Conservation (phyloP, 2,329 filamentous ascomycete species). For the Colletotrichum coccodes region DNA sequence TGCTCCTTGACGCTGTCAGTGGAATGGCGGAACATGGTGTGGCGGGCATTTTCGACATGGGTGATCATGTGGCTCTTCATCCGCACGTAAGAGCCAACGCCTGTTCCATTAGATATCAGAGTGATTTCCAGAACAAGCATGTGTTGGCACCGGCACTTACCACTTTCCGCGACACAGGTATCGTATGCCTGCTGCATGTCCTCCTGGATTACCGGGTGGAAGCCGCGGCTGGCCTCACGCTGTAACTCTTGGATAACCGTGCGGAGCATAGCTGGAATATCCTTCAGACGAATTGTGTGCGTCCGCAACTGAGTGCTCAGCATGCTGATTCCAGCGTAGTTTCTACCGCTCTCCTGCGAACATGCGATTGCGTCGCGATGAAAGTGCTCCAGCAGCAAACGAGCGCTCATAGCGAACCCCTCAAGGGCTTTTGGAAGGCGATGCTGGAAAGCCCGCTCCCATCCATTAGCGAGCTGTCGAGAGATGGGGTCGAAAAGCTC, state of each 20-base stretch:
- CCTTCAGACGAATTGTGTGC: conserved; percentile 25
- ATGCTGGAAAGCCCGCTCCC: conserved; percentile 41
- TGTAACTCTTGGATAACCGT: conserved; percentile 34
- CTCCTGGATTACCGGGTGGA: conserved; percentile 35
- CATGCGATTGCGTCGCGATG: conserved; percentile 28
- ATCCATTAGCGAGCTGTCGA: conserved; percentile 34
- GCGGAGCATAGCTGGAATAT: conserved; percentile 23
- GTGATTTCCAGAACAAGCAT: background rate
- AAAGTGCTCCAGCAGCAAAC: conserved; percentile 8
- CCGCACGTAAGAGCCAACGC: conserved; percentile 36
- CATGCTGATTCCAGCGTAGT: conserved; percentile 32
- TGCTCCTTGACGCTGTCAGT: conserved; percentile 32
- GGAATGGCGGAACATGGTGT: conserved; percentile 35
- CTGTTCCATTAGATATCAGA: conserved; percentile 1
- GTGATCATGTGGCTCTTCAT: conserved; percentile 39
- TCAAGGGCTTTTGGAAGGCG: conserved; percentile 33
- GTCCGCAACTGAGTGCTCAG: conserved; percentile 37
- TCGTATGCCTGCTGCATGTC: conserved; percentile 37
- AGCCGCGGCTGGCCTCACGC: conserved; percentile 37
- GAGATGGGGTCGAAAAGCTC: conserved; percentile 40
- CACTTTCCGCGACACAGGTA: conserved; percentile 28
- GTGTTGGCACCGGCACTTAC: background rate
- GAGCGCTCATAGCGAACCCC: conserved; percentile 10
- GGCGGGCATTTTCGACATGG: conserved; percentile 32
- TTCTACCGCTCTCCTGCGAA: conserved; percentile 22